These are phyloP conservation scores for Saccharomycopsis capsularis DNA, from an alignment of 805 yeast species.

Conservation along the genomic window DNA sequence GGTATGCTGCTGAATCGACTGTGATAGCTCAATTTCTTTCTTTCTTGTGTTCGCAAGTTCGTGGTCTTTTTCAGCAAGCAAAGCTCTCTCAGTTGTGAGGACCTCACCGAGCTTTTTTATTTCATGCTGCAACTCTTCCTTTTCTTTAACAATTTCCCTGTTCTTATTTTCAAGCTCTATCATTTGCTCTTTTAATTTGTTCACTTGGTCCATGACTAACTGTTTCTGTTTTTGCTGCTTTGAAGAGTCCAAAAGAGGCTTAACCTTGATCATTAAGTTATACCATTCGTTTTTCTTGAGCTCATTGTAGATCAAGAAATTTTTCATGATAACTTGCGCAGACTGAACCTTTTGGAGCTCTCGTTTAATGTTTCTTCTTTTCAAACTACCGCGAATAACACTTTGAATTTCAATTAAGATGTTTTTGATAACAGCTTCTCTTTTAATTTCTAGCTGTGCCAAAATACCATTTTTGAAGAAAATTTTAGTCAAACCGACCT, in stretches of 20 bases:
- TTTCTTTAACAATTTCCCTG: slow-evolving; percentile 26
- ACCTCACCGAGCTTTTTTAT: slow-evolving; percentile 28
- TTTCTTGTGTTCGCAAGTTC: slow-evolving; percentile 37
- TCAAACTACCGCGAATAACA: slow-evolving; percentile 52
- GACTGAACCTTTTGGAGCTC: slow-evolving; percentile 61
- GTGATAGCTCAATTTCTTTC: slow-evolving; percentile 59
- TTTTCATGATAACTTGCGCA: slow-evolving; percentile 56
- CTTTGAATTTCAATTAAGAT: slow-evolving; percentile 60
- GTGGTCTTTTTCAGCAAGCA: slow-evolving; percentile 41
- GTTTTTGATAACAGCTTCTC: slow-evolving; percentile 55
- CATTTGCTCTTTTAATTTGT: slow-evolving; percentile 41
- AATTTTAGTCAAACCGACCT: slow-evolving; percentile 87
- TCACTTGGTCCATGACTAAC: slow-evolving; percentile 46
- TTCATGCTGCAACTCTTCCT: slow-evolving; percentile 27
- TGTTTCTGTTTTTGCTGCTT: slow-evolving; percentile 50
- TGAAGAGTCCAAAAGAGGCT: slow-evolving; percentile 66
- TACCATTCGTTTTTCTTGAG: slow-evolving; percentile 70
- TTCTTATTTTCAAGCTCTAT: slow-evolving; percentile 31
- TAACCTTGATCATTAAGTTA: slow-evolving; percentile 57
- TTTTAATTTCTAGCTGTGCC: slow-evolving; percentile 75
- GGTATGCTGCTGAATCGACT: slow-evolving; percentile 30
- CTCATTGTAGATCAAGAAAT: slow-evolving; percentile 46
- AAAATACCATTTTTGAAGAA: slow-evolving; percentile 96
- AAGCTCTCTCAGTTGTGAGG: slow-evolving; percentile 35
- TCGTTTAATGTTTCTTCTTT: slow-evolving; percentile 41